Base-by-base conservation (phyloP, 2,329 filamentous ascomycete genomes). In the Alternaria sp. region DNA sequence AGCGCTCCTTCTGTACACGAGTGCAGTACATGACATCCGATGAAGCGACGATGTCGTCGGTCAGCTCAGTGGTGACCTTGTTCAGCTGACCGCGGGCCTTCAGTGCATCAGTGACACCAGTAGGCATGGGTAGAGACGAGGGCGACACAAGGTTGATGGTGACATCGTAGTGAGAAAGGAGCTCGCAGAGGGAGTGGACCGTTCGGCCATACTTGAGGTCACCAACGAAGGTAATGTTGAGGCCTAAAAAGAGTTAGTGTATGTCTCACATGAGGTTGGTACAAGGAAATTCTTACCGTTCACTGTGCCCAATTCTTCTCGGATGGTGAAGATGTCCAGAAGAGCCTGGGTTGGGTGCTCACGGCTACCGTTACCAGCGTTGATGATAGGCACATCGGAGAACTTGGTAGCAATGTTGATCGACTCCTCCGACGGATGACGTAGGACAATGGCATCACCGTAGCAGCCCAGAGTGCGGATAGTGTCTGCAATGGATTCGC, bases 321-420 rank as follows among this genome's bases (percentile, higher is more conserved):
- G 92, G 75, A 99, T 99, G 55, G 95, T 98, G 84, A 97, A 99
- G 59, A 99, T 89, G 75, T 99, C 95, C 22, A 99, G 85, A 86
- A 99, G 95, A 0, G 95, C 95, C 81, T 99, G 95, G 0, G 95
- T 99, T 0, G 95, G 95, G 81, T 99, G 95, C 83, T 99, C 95
- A 72, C 92, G 89, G 81, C 91, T 93, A 65, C 95, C 95, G 78
- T 99, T 99, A 51, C 95, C 95, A 66, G 93, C 95, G 77, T 99
- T 99, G 85, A 99, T 94, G 74, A 99, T 89, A 1, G 95, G 95
- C 0, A 97, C 92, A 16, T 90, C 89, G 43, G 92, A 93, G 82
- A 90, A 96, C 77, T 94, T 94, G 72, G 91, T 89, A 1, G 94
- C 95, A 51, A 91, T 87, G 52, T 93, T 89, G 26, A 93, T 92